Conservation (phyloP, 2,329 filamentous ascomycete species). For the Diaporthe ampelina region DNA sequence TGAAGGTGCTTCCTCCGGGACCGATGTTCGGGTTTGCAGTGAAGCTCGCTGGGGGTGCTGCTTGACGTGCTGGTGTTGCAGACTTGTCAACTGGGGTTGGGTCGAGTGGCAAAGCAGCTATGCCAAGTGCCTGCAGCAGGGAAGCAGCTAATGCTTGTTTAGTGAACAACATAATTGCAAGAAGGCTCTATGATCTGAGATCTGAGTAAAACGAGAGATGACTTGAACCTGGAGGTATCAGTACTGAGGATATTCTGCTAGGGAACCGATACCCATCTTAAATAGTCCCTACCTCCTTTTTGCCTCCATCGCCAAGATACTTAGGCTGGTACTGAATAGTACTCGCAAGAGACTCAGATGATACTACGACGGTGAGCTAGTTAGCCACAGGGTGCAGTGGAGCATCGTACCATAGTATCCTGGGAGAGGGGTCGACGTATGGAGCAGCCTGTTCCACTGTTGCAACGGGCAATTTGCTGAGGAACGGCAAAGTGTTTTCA, state of each 20-base stretch:
- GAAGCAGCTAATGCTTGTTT: slow-evolving; percentile 2
- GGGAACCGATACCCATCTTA: background rate
- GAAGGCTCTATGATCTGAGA: background rate
- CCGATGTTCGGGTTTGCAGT: slow-evolving; percentile 3
- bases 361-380: background rate
- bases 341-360: background rate
- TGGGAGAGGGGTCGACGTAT: background rate
- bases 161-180: background rate
- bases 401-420: background rate
- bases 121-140: background rate
- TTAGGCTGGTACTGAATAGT: background rate
- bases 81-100: slow-evolving; percentile 6
- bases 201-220: too few species aligned
- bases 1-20: slow-evolving; percentile 18
- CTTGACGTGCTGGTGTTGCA: slow-evolving; percentile 6
- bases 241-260: too few species aligned
- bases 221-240: too few species aligned
- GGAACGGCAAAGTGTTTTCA: slow-evolving; percentile 5
- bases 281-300: background rate
- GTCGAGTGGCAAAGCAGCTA: background rate
- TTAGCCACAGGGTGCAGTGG: background rate
- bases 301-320: slow-evolving; percentile 17
- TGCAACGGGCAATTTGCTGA: slow-evolving; percentile 15
- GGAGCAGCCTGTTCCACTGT: slow-evolving; percentile 15
- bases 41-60: background rate